Conservation (phyloP, 176 grass and related monocot genomes). For the Carex myosuroides region DNA sequence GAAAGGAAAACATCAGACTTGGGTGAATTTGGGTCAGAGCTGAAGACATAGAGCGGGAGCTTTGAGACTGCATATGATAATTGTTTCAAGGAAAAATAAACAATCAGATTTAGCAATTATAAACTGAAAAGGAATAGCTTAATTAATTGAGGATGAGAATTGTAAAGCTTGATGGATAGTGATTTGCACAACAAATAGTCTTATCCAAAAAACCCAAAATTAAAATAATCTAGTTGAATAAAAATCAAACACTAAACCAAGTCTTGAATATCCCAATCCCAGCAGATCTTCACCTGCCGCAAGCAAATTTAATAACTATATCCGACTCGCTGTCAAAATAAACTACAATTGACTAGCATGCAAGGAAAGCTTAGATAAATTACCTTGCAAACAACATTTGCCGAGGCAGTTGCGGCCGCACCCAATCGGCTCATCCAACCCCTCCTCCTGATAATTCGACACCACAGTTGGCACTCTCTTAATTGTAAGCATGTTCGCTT, state of each 20-base stretch:
- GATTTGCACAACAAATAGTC: not conserved
- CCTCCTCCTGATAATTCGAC: constrained; percentile 93
- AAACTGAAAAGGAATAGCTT: not conserved
- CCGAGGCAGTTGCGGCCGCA: constrained; percentile 90
- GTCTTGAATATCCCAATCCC: not conserved
- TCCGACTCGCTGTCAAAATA: not conserved
- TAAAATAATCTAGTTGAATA: not conserved
- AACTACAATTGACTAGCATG: not conserved
- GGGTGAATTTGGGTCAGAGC: constrained; percentile 16
- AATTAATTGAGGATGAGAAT: not conserved
- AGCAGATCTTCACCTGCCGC: not conserved
- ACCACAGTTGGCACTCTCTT: constrained; percentile 86
- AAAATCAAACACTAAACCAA: not conserved
- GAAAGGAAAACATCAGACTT: constrained; percentile 48
- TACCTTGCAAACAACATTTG: constrained; percentile 85
- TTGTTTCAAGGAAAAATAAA: not conserved
- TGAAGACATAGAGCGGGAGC: constrained; percentile 72
- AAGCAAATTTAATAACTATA: constrained; percentile 12
- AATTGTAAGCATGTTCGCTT: constrained; percentile 86
- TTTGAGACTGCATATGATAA: constrained; percentile 54
- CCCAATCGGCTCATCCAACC: constrained; percentile 20
- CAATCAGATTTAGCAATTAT: not conserved
- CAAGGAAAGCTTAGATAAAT: not conserved
- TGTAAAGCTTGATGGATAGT: not conserved
- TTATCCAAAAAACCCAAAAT: not conserved